A percentile compares a stretch with the other conserved stretches of the same genome.
phyloP scores from a whole-genome alignment of 345 rosid genomes.

The Citrus unshiu region DNA sequence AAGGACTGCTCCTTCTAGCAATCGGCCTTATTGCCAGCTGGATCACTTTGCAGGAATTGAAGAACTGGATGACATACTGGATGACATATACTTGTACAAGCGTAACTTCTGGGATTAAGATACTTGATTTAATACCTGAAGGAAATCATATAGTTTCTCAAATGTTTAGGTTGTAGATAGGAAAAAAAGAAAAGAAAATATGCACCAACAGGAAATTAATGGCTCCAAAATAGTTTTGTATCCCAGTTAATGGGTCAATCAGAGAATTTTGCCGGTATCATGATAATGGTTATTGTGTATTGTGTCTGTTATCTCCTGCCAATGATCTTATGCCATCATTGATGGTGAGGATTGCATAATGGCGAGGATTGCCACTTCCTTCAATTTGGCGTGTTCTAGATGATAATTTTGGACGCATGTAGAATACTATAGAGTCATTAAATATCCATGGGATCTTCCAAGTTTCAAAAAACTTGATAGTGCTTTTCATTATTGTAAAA shows the following conservation, averaged over 20 bases:
- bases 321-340: slow-evolving; percentile 5
- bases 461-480: not conserved
- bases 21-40: slow-evolving; percentile 31
- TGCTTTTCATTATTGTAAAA: not conserved
- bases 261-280: not conserved
- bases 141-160: slow-evolving; percentile 26
- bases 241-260: not conserved
- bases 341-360: slow-evolving; percentile 3
- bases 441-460: slow-evolving; percentile 29
- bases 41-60: slow-evolving; percentile 45
- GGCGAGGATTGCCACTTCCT: slow-evolving; percentile 12
- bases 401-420: not conserved
- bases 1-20: slow-evolving; percentile 12
- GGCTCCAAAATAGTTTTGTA: slow-evolving; percentile 18
- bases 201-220: slow-evolving; percentile 33
- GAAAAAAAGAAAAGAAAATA: not conserved
- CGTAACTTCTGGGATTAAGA: slow-evolving; percentile 41
- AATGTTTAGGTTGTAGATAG: slow-evolving; percentile 20
- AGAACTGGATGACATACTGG: slow-evolving; percentile 62
- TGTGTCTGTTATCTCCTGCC: not conserved
- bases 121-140: slow-evolving; percentile 29
- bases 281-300: slow-evolving; percentile 2
- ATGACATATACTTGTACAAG: slow-evolving; percentile 74
- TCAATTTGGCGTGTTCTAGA: slow-evolving; percentile 1
- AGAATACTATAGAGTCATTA: slow-evolving; percentile 10